Conservation (phyloP, 108 stramenopile species). For the Epithemia pelagica region DNA sequence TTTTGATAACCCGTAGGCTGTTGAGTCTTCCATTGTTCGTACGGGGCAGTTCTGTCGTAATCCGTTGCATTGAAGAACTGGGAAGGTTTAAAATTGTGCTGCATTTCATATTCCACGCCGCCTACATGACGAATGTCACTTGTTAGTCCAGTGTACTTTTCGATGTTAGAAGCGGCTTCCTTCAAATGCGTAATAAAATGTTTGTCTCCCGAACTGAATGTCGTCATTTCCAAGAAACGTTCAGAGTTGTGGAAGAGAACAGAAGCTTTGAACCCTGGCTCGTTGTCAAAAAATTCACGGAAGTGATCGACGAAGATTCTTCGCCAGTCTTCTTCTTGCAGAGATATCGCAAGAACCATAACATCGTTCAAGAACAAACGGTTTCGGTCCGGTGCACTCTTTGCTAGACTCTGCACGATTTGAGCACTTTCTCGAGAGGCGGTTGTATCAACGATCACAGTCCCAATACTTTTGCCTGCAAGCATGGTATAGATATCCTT, state of each 20-base stretch:
- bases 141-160: constrained; percentile 13
- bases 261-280: constrained; percentile 19
- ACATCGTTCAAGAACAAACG: background rate
- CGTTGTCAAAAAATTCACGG: constrained; percentile 16
- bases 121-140: constrained; percentile 15
- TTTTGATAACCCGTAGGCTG: constrained; percentile 37
- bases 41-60: constrained; percentile 30
- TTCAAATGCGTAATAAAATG: constrained; percentile 13
- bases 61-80: constrained; percentile 20
- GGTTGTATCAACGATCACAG: constrained; percentile 24
- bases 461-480: constrained; percentile 9
- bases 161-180: constrained; percentile 6
- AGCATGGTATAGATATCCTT: constrained; percentile 7
- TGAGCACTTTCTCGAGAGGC: constrained; percentile 17
- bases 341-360: background rate
- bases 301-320: constrained; percentile 24
- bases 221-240: constrained; percentile 13
- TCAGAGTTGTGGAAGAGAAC: constrained; percentile 23
- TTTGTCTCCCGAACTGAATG: constrained; percentile 13
- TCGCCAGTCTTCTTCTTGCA: constrained; percentile 16
- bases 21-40: constrained; percentile 44
- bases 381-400: background rate
- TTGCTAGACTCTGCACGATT: constrained; percentile 22
- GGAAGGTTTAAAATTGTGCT: constrained; percentile 3
- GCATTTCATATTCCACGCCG: constrained; percentile 9